Percentiles rank a stretch among this genome's conserved stretches.
phyloP scores from a whole-genome alignment of 306 rosid genomes.

The Inga laurina region DNA sequence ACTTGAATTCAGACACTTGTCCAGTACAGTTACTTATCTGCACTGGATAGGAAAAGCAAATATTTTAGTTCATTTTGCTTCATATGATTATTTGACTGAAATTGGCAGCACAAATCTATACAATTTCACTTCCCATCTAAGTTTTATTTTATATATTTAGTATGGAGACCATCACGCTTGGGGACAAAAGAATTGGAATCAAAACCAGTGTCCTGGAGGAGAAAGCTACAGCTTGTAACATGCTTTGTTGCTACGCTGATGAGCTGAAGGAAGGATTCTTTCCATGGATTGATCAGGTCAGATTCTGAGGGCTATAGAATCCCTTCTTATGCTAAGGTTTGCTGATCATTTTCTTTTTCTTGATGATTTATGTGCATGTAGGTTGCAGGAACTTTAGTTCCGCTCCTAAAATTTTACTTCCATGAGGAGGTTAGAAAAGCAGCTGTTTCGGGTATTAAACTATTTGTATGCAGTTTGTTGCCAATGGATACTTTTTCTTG shows the following conservation, averaged over 20 bases:
- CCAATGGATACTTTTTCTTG: neutral
- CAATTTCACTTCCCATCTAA: neutral
- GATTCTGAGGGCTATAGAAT: slow-evolving; percentile 10
- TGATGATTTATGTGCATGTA: slow-evolving; percentile 33
- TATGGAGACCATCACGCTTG: slow-evolving; percentile 97
- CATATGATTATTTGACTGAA: slow-evolving; percentile 9
- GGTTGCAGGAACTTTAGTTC: slow-evolving; percentile 97
- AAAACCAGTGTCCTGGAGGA: slow-evolving; percentile 98
- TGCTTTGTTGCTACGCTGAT: slow-evolving; percentile 99
- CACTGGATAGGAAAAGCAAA: neutral
- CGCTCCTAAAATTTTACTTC: slow-evolving; percentile 93
- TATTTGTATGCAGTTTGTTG: neutral
- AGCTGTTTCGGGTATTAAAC: slow-evolving; percentile 83
- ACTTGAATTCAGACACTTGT: neutral
- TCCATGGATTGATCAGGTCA: slow-evolving; percentile 99
- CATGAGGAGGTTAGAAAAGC: slow-evolving; percentile 99
- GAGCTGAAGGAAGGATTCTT: slow-evolving; percentile 98
- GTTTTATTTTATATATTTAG: slow-evolving; percentile 47
- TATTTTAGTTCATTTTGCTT: neutral
- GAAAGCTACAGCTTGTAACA: slow-evolving; percentile 99
- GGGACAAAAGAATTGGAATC: slow-evolving; percentile 97
- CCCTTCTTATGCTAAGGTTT: neutral
- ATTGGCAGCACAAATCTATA: slow-evolving; percentile 7
- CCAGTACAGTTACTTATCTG: neutral
- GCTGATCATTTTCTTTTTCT: slow-evolving; percentile 1